Evolutionary conservation across 176 grass and related monocot species (phyloP), one percentile per base, ranked within the genome.

Genomic region (Lolium perenne): DNA sequence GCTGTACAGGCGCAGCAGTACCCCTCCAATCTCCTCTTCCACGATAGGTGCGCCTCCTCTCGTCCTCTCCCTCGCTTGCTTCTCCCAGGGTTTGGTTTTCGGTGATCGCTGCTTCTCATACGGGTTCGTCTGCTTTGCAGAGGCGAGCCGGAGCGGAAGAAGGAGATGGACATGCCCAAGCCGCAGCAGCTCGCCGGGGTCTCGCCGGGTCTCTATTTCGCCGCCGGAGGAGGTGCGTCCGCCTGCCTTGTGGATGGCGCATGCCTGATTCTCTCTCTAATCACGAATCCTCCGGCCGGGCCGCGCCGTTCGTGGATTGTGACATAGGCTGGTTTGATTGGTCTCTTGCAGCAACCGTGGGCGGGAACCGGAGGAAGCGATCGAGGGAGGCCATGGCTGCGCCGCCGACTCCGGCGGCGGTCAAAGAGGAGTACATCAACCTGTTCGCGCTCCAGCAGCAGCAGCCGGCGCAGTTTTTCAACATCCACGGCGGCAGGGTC

Each of bases 1-100:
- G 92, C 92, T 74, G 88, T 93, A 60, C 91, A 90, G 74, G 92
- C 92, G 16, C 87, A 90, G 16, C 87, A 90, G 48, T 93, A 93
- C 88, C 88, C 88, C 1, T 88, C 88, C 83, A 86, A 80, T 74
- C 82, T 88, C 86, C 60, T 91, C 82, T 88, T 93, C 88, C 92
- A 86, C 82, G 68, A 85, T 83, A 93, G 92, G 92, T 91, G 84
- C 82, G 86, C 63, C 49, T 29, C 60, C 70, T 23, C 81, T 43
- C 23, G 18, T 38, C 26, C 35, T 15, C 40, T 29, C 70, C 10
- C 26, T 6, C 10, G 20, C 4, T 46, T 20, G 3, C 51, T n/a
- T 11, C 59, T 16, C 29, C 38, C 64, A 10, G 38, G 29, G 79
- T 63, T 59, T 78, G 26, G 6, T 81, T 50, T 40, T 51, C 0